These are phyloP conservation scores for Leccinum disarticulatum DNA, from an alignment of 768 basidiomycete genomes.

Conservation along the genomic window DNA sequence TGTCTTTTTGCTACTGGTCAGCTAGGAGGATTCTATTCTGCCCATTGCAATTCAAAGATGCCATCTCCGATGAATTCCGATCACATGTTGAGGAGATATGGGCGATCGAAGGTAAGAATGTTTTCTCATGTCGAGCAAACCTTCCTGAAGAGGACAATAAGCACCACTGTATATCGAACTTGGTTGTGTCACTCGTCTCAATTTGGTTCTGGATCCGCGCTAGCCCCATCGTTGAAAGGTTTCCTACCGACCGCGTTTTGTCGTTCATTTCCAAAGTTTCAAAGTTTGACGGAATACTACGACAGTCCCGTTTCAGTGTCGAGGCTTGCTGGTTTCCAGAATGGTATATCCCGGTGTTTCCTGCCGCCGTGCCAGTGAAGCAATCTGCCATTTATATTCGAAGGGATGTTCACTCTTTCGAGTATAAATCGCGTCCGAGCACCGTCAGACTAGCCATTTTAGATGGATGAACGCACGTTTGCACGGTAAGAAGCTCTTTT, in stretches of 20 bases:
- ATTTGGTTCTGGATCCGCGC: background rate
- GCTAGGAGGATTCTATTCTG: background rate
- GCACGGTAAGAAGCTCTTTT: slow-evolving; percentile 41
- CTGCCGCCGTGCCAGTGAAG: background rate
- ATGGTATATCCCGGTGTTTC: background rate
- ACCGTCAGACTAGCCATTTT: background rate
- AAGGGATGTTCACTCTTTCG: background rate
- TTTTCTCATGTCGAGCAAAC: background rate
- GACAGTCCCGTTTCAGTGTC: background rate
- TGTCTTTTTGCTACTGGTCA: background rate
- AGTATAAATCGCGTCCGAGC: background rate
- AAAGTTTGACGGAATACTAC: background rate
- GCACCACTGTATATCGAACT: background rate
- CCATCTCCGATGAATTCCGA: background rate
- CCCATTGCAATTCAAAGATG: background rate
- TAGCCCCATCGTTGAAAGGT: background rate
- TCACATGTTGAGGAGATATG: background rate
- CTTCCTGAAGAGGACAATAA: background rate
- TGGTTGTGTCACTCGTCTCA: background rate
- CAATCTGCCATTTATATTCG: slow-evolving; percentile 2
- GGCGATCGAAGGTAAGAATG: background rate
- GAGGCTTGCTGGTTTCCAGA: background rate
- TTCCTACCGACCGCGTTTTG: background rate
- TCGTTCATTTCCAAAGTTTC: background rate
- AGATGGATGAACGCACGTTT: slow-evolving; percentile 31